Evolutionary conservation across 2,329 filamentous ascomycete species (phyloP), one percentile per base, ranked within the genome.

Genomic region (Boeremia lycopersici): DNA sequence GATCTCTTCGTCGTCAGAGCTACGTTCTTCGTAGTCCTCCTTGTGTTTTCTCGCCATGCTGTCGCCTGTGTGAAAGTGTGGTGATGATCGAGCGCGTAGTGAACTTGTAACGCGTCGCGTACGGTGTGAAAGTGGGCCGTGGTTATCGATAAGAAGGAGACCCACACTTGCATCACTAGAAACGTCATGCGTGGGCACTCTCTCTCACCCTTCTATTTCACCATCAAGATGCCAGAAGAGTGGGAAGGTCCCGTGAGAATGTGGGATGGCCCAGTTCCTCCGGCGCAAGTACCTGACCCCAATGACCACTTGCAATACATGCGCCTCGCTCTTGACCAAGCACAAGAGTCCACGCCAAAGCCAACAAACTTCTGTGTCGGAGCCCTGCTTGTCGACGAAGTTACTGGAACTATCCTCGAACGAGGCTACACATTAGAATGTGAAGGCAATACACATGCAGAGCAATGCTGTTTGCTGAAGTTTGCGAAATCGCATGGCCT

Each of bases 301-400:
- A 63, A 65, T 39, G 63, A 73, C 35, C 70, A 74, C 48, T 49
- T 61, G 23, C 63, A 70, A 42, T 86, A 86, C 70, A 89, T 98
- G 80, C 83, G 80, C 49, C 79, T 88, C 51, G 91, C 91, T 33
- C 84, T 98, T 53, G 77, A 82, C n/a, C 81, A 92, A 59, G 93
- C 95, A 11, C 82, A 83, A 31, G 84, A 89, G 60, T 96, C 93
- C 10, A 90, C 91, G 2, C 91, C 91, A 26, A 92, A 89, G 67
- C 89, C 93, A 2, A 92, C 91, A 46, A 98, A 98, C 75, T 99
- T 92, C 79, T 86, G 93, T 56, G 93, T 99, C 19, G 95, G 95
- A 36, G 95, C 95, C n/a, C 75, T 96, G n/a, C 82, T 98, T 34
- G 82, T 95, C 17, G 81, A 86, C 53, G 73, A 80, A 12, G 76